These are phyloP conservation scores for Davidsoniella virescens DNA, from an alignment of 2,329 filamentous ascomycete species.

Conservation along the genomic window DNA sequence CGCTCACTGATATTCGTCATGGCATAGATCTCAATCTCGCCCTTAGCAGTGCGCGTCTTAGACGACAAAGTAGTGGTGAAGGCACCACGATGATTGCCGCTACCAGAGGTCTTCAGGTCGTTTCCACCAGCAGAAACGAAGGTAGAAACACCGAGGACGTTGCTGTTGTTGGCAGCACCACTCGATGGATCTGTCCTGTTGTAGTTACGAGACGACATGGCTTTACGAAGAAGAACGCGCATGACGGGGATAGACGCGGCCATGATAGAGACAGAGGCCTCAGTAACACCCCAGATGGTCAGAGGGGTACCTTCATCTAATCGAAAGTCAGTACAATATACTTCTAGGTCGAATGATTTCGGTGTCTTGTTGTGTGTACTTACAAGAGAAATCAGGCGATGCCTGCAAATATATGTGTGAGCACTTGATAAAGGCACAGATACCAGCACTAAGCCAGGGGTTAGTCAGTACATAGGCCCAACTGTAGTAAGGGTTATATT, in stretches of 20 bases:
- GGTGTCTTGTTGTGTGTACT: background rate
- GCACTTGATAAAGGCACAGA: constrained; percentile 11
- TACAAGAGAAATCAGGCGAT: constrained; percentile 7
- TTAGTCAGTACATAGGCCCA: too few species aligned
- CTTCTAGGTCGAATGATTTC: too few species aligned
- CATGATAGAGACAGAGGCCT: constrained; percentile 14
- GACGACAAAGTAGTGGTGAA: constrained; percentile 1
- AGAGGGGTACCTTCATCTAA: constrained; percentile 7
- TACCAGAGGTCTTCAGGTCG: background rate
- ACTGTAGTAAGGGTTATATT: too few species aligned
- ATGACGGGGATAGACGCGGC: constrained; percentile 16
- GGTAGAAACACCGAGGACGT: constrained; percentile 1
- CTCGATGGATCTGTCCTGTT: constrained; percentile 3
- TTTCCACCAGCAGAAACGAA: background rate
- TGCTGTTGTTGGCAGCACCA: background rate
- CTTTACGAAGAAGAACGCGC: constrained; percentile 15
- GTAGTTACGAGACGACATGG: constrained; percentile 9
- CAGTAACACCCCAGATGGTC: constrained; percentile 14
- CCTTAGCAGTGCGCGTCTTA: constrained; percentile 1
- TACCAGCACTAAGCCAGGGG: constrained; percentile 4
- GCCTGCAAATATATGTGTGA: constrained; percentile 2
- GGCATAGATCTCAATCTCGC: constrained; percentile 9
- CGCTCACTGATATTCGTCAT: constrained; percentile 12
- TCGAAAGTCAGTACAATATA: background rate
- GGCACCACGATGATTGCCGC: background rate